These are phyloP conservation scores for Penicillium sp. DNA, from an alignment of 2,329 filamentous ascomycete species.

Conservation along the genomic window DNA sequence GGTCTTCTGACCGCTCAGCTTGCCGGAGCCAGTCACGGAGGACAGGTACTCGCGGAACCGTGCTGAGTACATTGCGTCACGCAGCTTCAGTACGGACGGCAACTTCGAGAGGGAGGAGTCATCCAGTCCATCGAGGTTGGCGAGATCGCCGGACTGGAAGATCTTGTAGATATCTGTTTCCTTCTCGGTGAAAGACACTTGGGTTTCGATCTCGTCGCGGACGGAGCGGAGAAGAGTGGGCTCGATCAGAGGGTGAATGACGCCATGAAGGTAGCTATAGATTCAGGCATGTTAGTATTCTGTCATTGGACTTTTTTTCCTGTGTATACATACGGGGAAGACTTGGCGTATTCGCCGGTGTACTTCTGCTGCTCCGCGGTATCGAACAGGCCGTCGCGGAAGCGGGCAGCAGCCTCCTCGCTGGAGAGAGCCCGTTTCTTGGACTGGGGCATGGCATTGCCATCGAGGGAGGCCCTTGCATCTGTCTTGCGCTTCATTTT, in stretches of 20 bases:
- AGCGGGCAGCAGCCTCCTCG: slow-evolving; percentile 42
- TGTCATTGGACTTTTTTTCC: neutral
- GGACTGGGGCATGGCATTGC: slow-evolving; percentile 35
- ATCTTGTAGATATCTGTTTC: slow-evolving; percentile 99
- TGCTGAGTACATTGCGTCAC: slow-evolving; percentile 89
- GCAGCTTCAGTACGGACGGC: slow-evolving; percentile 85
- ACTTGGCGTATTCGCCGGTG: slow-evolving; percentile 44
- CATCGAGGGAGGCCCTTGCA: slow-evolving; percentile 28
- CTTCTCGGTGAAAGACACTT: slow-evolving; percentile 95
- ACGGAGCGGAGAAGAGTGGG: slow-evolving; percentile 80
- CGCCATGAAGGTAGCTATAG: slow-evolving; percentile 79
- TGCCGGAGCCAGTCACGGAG: slow-evolving; percentile 78
- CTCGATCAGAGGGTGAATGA: slow-evolving; percentile 79
- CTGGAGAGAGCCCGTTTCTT: slow-evolving; percentile 43
- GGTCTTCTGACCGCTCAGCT: slow-evolving; percentile 87
- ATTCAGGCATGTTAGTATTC: neutral
- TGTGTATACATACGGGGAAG: slow-evolving; percentile 40
- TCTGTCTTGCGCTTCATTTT: slow-evolving; percentile 50
- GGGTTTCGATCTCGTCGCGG: slow-evolving; percentile 81
- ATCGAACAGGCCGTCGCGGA: slow-evolving; percentile 48
- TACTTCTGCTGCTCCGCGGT: slow-evolving; percentile 43
- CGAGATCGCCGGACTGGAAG: slow-evolving; percentile 95
- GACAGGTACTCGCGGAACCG: slow-evolving; percentile 88
- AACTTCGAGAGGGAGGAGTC: slow-evolving; percentile 80
- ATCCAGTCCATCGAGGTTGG: slow-evolving; percentile 92